These are phyloP conservation scores for Westerdykella aurantiaca DNA, from an alignment of 2,329 filamentous ascomycete species.

Conservation along the genomic window DNA sequence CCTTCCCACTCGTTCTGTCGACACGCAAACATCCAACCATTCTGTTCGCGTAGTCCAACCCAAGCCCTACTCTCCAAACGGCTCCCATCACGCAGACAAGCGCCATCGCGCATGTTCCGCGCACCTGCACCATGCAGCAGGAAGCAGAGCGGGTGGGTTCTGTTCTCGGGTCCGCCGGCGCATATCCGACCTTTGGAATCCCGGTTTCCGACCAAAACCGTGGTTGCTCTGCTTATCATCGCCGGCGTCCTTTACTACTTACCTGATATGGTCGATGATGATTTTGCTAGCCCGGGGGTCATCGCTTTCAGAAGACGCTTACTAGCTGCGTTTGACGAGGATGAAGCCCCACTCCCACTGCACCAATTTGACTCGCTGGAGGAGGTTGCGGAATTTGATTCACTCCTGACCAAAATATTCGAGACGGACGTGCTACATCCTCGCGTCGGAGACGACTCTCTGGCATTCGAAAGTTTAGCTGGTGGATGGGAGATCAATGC, in stretches of 20 bases:
- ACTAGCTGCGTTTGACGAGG: constrained; percentile 12
- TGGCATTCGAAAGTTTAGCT: constrained; percentile 10
- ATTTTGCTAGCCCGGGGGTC: no score
- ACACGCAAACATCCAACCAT: no score
- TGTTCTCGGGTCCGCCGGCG: neutral
- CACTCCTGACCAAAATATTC: constrained; percentile 15
- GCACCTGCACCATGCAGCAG: no score
- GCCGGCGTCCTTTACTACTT: constrained; percentile 21
- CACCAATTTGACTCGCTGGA: constrained; percentile 25
- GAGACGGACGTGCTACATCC: constrained; percentile 15
- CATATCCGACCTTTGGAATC: constrained; percentile 15
- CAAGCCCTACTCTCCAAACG: no score
- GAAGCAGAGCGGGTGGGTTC: neutral
- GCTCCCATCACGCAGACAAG: no score
- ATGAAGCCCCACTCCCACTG: constrained; percentile 15
- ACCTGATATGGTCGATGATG: constrained; percentile 9
- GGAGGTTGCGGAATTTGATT: constrained; percentile 19
- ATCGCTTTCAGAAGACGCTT: no score
- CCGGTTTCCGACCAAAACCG: constrained; percentile 30
- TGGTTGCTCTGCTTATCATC: constrained; percentile 18
- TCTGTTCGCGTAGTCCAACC: no score
- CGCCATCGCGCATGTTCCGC: no score
- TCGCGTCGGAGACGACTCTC: no score
- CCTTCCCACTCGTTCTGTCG: no score
- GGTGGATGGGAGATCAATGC: constrained; percentile 25